phyloP scores from a whole-genome alignment of 768 basidiomycete genomes.

The Suillus plorans region DNA sequence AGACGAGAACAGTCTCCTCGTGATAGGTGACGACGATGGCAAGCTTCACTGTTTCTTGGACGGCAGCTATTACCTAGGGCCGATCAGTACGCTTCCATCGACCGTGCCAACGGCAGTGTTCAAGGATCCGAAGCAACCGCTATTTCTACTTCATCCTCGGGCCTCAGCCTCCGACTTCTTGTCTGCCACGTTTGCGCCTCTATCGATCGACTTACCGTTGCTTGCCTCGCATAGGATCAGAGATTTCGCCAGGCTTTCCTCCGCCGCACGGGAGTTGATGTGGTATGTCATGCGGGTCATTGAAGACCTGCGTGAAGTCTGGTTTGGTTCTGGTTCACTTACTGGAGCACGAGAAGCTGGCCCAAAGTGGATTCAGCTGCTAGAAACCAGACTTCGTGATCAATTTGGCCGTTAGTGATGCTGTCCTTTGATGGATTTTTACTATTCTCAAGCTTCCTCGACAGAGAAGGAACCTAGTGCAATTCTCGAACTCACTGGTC shows the following conservation, averaged over 20 bases:
- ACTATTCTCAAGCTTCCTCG: conserved; percentile 3
- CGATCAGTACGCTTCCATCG: conserved; percentile 32
- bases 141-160: conserved; percentile 51
- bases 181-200: conserved; percentile 37
- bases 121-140: conserved; percentile 46
- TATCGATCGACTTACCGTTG: conserved; percentile 53
- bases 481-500: conserved; percentile 66
- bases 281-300: conserved; percentile 72
- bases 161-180: conserved; percentile 23
- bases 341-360: conserved; percentile 73
- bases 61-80: conserved; percentile 72
- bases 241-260: conserved; percentile 70
- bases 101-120: conserved; percentile 19
- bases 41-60: conserved; percentile 67
- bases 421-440: not conserved
- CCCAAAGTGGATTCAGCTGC: conserved; percentile 64
- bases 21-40: conserved; percentile 58
- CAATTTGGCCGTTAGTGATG: conserved; percentile 63
- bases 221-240: conserved; percentile 55
- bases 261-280: conserved; percentile 65
- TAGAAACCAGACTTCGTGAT: conserved; percentile 64
- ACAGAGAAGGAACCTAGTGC: conserved; percentile 62
- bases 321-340: conserved; percentile 69
- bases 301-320: conserved; percentile 68
- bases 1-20: conserved; percentile 64